Evolutionary conservation across 306 rosid genomes (phyloP).

Genomic region (Prunus padus): DNA sequence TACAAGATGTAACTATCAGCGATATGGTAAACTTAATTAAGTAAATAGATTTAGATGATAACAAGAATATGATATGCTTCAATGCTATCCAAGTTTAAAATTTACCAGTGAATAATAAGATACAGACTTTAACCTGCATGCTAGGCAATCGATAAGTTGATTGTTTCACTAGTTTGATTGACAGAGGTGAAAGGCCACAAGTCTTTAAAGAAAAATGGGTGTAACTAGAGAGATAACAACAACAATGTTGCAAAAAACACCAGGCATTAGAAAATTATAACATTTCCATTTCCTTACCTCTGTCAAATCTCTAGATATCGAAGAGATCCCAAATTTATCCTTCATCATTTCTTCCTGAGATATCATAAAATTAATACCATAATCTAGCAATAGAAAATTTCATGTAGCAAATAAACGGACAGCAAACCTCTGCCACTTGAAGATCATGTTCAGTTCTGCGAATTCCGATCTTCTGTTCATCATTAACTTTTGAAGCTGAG

Average conservation of each 20-base stretch:
- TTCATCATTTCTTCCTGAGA: slow-evolving; percentile 24
- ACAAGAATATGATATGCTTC: not conserved
- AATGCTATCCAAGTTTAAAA: not conserved
- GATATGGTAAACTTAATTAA: not conserved
- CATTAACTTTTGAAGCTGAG: slow-evolving; percentile 22
- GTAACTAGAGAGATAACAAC: not conserved
- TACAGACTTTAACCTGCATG: not conserved
- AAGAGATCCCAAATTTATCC: slow-evolving; percentile 8
- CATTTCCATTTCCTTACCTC: slow-evolving; percentile 20
- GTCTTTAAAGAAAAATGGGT: not conserved
- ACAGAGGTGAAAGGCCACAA: not conserved
- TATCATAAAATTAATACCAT: not conserved
- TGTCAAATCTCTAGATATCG: slow-evolving; percentile 2
- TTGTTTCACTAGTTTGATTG: not conserved
- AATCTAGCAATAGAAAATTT: slow-evolving; percentile 2
- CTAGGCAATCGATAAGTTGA: not conserved
- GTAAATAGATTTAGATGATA: not conserved
- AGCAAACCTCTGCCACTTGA: slow-evolving; percentile 30
- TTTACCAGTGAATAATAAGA: not conserved
- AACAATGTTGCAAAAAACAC: not conserved
- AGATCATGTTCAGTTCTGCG: slow-evolving; percentile 24
- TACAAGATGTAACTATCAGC: not conserved
- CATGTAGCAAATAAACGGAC: not conserved
- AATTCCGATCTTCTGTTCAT: slow-evolving; percentile 27
- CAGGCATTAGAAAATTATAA: not conserved